Conservation (phyloP, 164 flowering plant species). For the Annona cherimola region DNA sequence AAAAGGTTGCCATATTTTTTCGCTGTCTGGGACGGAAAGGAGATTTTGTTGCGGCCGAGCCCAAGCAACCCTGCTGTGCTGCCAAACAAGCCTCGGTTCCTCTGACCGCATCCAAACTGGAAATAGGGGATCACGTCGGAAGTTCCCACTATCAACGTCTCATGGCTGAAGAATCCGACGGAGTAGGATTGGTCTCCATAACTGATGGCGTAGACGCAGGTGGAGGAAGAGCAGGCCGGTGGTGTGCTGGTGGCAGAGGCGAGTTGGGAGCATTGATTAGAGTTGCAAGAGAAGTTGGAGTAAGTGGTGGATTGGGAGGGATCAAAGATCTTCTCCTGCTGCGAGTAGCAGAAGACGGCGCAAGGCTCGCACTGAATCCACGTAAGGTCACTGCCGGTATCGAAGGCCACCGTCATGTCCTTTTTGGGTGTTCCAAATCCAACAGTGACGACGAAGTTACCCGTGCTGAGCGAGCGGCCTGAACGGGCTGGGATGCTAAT, state of each 20-base stretch:
- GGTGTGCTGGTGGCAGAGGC: constrained; percentile 22
- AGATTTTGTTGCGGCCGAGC: constrained; percentile 38
- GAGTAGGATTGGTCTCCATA: constrained; percentile 53
- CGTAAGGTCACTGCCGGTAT: constrained; percentile 18
- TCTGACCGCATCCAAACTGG: constrained; percentile 55
- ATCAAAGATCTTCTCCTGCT: constrained; percentile 36
- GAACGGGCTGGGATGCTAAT: background rate
- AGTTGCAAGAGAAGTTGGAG: constrained; percentile 31
- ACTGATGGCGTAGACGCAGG: constrained; percentile 45
- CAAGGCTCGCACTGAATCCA: constrained; percentile 21
- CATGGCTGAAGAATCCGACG: constrained; percentile 33
- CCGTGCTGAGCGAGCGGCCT: background rate
- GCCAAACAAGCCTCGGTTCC: constrained; percentile 46
- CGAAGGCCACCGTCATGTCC: constrained; percentile 3
- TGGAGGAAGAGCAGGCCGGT: constrained; percentile 23
- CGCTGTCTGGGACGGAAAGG: constrained; percentile 42
- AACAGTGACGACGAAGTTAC: constrained; percentile 8
- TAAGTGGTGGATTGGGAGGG: constrained; percentile 37
- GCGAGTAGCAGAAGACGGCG: constrained; percentile 32
- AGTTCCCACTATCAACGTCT: constrained; percentile 26
- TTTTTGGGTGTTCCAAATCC: constrained; percentile 9
- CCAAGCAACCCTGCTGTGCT: constrained; percentile 47
- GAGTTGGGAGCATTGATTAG: constrained; percentile 20
- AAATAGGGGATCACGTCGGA: constrained; percentile 25
- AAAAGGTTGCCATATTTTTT: constrained; percentile 30